Evolutionary conservation across 345 rosid species (phyloP).

Genomic region (Toxicodendron radicans): DNA sequence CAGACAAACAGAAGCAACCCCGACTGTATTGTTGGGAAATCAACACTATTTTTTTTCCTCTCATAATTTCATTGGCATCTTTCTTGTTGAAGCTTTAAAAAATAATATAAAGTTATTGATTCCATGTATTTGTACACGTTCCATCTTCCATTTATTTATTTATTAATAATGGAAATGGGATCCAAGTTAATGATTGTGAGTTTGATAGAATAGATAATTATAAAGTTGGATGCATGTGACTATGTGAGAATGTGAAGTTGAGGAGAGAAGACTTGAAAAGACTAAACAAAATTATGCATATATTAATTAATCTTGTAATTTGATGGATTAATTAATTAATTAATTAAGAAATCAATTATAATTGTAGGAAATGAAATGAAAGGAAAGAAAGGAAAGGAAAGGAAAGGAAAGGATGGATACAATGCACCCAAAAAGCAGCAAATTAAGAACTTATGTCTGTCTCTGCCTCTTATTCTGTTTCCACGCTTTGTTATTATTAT

Average conservation of each 20-base stretch:
- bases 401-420: too few species aligned
- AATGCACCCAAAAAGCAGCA: too few species aligned
- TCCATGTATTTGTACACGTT: constrained; percentile 18
- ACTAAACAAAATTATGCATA: background rate
- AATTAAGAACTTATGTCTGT: too few species aligned
- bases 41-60: too few species aligned
- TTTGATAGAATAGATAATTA: constrained; percentile 10
- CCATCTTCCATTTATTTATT: background rate
- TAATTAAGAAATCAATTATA: background rate
- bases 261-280: too few species aligned
- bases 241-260: constrained; percentile 2
- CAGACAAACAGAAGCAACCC: constrained; percentile 2
- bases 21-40: background rate
- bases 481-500: too few species aligned
- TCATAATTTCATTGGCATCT: too few species aligned
- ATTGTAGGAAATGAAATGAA: too few species aligned
- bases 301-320: too few species aligned
- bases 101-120: constrained; percentile 1
- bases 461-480: too few species aligned
- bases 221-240: constrained; percentile 29
- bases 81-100: too few species aligned
- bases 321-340: background rate
- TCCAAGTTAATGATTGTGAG: constrained; percentile 41
- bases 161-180: constrained; percentile 14
- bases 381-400: too few species aligned